phyloP scores from a whole-genome alignment of 805 yeast species.

The Scheffersomyces amazonensis region DNA sequence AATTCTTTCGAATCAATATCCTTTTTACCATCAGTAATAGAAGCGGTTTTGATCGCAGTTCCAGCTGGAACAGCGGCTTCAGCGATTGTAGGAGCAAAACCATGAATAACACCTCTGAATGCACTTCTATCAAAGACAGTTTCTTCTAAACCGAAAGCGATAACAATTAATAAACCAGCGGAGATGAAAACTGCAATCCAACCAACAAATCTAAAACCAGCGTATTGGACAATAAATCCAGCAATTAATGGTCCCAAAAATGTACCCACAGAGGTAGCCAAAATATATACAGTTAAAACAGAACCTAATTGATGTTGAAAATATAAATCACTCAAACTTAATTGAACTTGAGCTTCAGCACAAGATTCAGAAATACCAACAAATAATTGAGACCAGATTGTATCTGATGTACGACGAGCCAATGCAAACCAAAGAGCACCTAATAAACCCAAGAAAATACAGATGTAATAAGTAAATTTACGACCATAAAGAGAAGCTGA shows the following conservation, averaged over 20 bases:
- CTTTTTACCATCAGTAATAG: not conserved
- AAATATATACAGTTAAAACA: conserved; percentile 50
- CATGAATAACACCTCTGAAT: conserved; percentile 12
- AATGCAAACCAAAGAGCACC: conserved; percentile 48
- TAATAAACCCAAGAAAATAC: conserved; percentile 34
- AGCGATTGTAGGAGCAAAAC: conserved; percentile 1
- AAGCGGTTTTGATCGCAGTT: not conserved
- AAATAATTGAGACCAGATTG: conserved; percentile 47
- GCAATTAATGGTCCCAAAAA: conserved; percentile 60
- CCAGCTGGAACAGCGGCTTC: not conserved
- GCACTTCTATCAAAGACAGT: conserved; percentile 43
- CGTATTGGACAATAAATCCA: conserved; percentile 50
- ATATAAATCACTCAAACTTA: conserved; percentile 33
- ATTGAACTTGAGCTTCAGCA: conserved; percentile 44
- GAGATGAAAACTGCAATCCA: conserved; percentile 46
- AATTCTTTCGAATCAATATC: not conserved
- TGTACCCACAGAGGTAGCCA: conserved; percentile 52
- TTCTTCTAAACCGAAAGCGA: conserved; percentile 52
- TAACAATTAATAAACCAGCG: conserved; percentile 37
- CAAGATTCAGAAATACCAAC: conserved; percentile 40
- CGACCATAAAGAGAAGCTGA: conserved; percentile 44
- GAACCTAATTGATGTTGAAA: conserved; percentile 47
- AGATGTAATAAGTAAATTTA: conserved; percentile 39
- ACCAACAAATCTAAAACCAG: conserved; percentile 55
- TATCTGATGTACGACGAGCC: conserved; percentile 31